Conservation (phyloP, 768 basidiomycete species). For the Daedaleopsis sinensis region DNA sequence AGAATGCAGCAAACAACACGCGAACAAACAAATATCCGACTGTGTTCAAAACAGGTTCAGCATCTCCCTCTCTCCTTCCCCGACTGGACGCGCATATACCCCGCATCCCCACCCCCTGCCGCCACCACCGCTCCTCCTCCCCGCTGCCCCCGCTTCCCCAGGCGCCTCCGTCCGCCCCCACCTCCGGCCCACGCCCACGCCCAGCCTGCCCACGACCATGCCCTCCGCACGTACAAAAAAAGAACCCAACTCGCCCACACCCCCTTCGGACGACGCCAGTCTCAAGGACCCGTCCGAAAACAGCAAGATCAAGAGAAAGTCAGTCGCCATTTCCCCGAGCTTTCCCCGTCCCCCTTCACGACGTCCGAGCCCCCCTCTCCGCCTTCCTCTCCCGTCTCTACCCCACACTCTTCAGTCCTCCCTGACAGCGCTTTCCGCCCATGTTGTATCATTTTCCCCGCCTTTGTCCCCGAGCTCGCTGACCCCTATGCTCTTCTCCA, state of each 20-base stretch:
- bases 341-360: constrained; percentile 53
- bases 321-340: constrained; percentile 53
- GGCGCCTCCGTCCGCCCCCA: constrained; percentile 9
- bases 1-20: constrained; percentile 21
- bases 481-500: constrained; percentile 33
- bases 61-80: constrained; percentile 8
- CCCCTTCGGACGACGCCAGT: constrained; percentile 65
- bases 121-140: constrained; percentile 13
- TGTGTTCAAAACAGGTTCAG: constrained; percentile 17
- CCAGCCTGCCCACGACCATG: constrained; percentile 46
- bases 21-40: constrained; percentile 26
- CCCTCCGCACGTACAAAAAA: constrained; percentile 70
- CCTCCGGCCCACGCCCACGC: constrained; percentile 30
- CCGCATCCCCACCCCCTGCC: background rate
- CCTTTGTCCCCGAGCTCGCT: constrained; percentile 9
- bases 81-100: background rate
- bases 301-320: constrained; percentile 82
- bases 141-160: constrained; percentile 7
- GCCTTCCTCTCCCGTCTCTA: constrained; percentile 38
- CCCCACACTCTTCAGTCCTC: constrained; percentile 45
- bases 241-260: constrained; percentile 61
- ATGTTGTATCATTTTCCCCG: constrained; percentile 29
- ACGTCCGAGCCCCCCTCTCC: constrained; percentile 39
- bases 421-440: constrained; percentile 20
- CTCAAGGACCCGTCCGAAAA: constrained; percentile 64